Percentiles rank a stretch among this genome's conserved stretches.
Evolutionary conservation across 2,329 filamentous ascomycete species (phyloP).

Genomic region (Sporothrix mexicana): DNA sequence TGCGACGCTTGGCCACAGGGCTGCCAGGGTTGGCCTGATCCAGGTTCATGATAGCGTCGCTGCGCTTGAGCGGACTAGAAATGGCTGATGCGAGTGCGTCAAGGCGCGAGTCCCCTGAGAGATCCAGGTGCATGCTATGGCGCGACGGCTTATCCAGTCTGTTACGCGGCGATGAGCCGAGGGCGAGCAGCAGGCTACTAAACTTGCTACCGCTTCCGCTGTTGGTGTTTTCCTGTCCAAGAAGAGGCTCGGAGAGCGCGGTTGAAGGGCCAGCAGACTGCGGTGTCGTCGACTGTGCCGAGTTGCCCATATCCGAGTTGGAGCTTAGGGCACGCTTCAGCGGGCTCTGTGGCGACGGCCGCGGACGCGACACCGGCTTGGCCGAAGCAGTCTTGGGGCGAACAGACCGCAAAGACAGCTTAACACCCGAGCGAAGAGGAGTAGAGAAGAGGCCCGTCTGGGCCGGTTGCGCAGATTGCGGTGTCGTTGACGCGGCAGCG

Average conservation of each 20-base stretch:
- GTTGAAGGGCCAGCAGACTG: conserved; percentile 49
- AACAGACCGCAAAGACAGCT: conserved; percentile 68
- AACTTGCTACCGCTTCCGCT: conserved; percentile 42
- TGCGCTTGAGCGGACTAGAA: conserved; percentile 88
- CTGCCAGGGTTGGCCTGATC: conserved; percentile 80
- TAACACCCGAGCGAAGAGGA: conserved; percentile 69
- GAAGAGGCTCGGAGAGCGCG: conserved; percentile 35
- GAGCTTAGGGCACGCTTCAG: conserved; percentile 76
- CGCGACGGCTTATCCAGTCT: conserved; percentile 57
- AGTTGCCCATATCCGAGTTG: conserved; percentile 74
- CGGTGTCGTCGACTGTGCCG: conserved; percentile 57
- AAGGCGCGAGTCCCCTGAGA: conserved; percentile 56
- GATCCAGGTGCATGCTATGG: conserved; percentile 64
- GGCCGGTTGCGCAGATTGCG: conserved; percentile 36
- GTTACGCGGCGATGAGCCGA: conserved; percentile 52
- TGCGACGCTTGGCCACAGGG: conserved; percentile 89
- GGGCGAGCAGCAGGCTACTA: conserved; percentile 42
- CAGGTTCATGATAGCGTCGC: conserved; percentile 86
- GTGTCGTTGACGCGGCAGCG: conserved; percentile 33
- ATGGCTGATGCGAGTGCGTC: conserved; percentile 60
- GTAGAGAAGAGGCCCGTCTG: conserved; percentile 59
- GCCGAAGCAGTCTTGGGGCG: conserved; percentile 63
- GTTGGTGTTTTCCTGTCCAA: conserved; percentile 54
- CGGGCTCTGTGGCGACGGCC: conserved; percentile 80
- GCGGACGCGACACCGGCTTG: conserved; percentile 63